A percentile compares a stretch with the other conserved stretches of the same genome.
phyloP scores from a whole-genome alignment of 2,329 filamentous ascomycete species.

The Penicillium sp. region DNA sequence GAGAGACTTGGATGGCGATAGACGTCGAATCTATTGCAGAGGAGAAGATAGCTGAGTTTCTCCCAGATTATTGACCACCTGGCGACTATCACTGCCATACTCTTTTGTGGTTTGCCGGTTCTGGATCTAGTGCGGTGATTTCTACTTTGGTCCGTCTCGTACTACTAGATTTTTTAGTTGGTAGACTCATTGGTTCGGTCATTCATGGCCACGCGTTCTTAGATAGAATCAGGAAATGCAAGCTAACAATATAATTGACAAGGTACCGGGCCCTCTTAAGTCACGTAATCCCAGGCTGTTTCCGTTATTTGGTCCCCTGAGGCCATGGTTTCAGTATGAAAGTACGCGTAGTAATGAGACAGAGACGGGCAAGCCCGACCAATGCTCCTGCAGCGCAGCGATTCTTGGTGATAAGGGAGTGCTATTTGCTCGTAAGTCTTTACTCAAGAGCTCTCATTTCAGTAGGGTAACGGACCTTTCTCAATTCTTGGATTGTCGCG shows the following conservation, averaged over 20 bases:
- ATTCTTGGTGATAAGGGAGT: constrained; percentile 10
- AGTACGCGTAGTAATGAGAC: constrained; percentile 13
- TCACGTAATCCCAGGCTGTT: constrained; percentile 10
- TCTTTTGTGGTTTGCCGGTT: constrained; percentile 10
- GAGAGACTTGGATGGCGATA: constrained; percentile 10
- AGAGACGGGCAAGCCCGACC: constrained; percentile 11
- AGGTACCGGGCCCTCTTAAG: constrained; percentile 5
- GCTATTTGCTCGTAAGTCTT: constrained; percentile 7
- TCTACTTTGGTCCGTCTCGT: constrained; percentile 10
- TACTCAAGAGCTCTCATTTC: constrained; percentile 5
- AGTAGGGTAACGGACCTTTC: constrained; percentile 10
- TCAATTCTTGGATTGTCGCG: constrained; percentile 10
- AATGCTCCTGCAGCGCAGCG: constrained; percentile 11
- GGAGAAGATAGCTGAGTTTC: constrained; percentile 9
- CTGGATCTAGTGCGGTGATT: constrained; percentile 8
- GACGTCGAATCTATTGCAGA: constrained; percentile 10
- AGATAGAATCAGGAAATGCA: constrained; percentile 12
- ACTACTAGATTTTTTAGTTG: constrained; percentile 9
- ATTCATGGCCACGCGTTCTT: constrained; percentile 8
- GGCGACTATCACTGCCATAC: constrained; percentile 7
- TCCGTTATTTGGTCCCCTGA: constrained; percentile 10
- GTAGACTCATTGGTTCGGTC: constrained; percentile 11
- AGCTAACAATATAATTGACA: constrained; percentile 13
- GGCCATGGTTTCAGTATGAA: constrained; percentile 11
- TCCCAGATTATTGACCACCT: constrained; percentile 11